phyloP scores from a whole-genome alignment of 2,329 filamentous ascomycete species.

The Didymella pinodella region DNA sequence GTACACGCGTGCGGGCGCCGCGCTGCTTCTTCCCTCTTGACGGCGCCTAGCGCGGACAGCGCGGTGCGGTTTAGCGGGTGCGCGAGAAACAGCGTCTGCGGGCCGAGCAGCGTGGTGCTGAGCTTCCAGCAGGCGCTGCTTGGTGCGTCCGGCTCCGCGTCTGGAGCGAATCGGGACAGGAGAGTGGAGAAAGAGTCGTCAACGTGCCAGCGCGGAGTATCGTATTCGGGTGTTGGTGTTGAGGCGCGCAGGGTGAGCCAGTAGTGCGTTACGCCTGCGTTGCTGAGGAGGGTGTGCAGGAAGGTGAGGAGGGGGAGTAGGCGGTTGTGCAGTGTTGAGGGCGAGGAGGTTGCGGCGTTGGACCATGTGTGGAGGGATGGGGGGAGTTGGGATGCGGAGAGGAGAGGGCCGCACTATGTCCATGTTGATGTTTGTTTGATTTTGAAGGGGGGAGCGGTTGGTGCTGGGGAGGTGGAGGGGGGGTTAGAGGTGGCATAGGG shows the following conservation, averaged over 20 bases:
- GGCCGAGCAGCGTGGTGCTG: slow-evolving; percentile 57
- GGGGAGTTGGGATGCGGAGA: slow-evolving; percentile 25
- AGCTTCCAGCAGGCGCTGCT: slow-evolving; percentile 55
- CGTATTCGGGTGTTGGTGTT: slow-evolving; percentile 54
- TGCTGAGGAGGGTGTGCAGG: slow-evolving; percentile 50
- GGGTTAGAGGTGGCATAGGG: slow-evolving; percentile 9
- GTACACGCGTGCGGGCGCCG: slow-evolving; percentile 51
- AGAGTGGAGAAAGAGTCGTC: slow-evolving; percentile 58
- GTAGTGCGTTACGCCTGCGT: slow-evolving; percentile 53
- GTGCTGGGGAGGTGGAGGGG: background rate
- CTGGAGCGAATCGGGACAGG: background rate
- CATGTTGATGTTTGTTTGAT: slow-evolving; percentile 34
- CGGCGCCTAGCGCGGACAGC: slow-evolving; percentile 41
- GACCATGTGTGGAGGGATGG: slow-evolving; percentile 51
- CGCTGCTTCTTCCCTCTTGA: slow-evolving; percentile 34
- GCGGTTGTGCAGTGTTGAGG: slow-evolving; percentile 38
- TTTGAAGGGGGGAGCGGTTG: slow-evolving; percentile 2
- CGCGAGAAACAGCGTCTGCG: slow-evolving; percentile 54
- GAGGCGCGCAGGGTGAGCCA: slow-evolving; percentile 60
- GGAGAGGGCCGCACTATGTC: slow-evolving; percentile 39
- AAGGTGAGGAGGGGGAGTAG: slow-evolving; percentile 55
- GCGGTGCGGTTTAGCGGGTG: slow-evolving; percentile 38
- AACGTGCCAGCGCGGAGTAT: slow-evolving; percentile 59
- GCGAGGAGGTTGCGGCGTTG: slow-evolving; percentile 43
- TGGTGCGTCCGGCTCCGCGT: background rate